Conservation (phyloP, 2,329 filamentous ascomycete species). For the Trichoderma semiorbis region DNA sequence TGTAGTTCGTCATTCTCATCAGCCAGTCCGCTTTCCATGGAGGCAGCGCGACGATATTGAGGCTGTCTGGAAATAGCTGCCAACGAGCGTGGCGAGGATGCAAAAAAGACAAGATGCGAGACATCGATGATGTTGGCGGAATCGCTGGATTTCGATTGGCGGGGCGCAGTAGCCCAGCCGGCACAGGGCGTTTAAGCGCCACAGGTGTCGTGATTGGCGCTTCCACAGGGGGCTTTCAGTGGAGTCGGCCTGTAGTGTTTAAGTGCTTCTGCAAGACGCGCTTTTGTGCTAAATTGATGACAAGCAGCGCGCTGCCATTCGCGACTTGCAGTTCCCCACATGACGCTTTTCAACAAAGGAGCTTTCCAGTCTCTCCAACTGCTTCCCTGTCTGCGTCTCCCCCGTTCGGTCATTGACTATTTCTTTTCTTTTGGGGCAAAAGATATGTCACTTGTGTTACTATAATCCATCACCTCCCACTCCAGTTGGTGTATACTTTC, state of each 20-base stretch:
- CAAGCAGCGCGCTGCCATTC: constrained; percentile 6
- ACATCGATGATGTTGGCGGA: not conserved
- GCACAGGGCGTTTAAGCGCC: not conserved
- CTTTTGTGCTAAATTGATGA: constrained; percentile 10
- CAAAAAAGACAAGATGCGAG: not conserved
- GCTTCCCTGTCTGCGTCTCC: not conserved
- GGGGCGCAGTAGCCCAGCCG: not conserved
- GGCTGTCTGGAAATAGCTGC: not conserved
- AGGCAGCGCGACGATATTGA: not conserved
- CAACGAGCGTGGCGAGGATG: not conserved
- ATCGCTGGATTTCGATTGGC: not conserved
- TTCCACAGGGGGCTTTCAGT: not conserved
- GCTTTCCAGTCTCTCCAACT: not conserved
- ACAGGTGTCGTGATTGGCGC: not conserved
- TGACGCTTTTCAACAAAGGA: constrained; percentile 10
- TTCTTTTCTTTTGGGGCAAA: not conserved
- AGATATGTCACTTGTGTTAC: not conserved
- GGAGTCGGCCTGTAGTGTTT: constrained; percentile 5
- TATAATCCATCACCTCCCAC: not conserved
- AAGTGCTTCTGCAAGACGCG: constrained; percentile 7
- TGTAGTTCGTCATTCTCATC: constrained; percentile 34
- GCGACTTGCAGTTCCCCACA: constrained; percentile 17
- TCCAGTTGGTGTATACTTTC: not conserved
- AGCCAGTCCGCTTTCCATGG: constrained; percentile 7
- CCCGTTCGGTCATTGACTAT: not conserved